Base-by-base conservation (phyloP, 108 stramenopile species). In the Cyclotella sp. region DNA sequence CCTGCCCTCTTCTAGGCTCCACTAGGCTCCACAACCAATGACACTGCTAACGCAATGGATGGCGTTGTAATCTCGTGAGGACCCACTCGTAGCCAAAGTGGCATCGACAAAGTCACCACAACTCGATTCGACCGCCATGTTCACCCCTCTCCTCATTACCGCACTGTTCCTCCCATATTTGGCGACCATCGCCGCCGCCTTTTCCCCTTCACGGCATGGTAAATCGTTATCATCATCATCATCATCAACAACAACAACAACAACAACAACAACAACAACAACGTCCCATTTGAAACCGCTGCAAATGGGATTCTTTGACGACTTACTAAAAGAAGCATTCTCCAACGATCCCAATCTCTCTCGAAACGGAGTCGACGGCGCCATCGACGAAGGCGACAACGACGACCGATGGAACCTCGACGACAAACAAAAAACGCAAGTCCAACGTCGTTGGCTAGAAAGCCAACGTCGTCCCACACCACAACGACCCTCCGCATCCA, bases 401-500 rank as follows among this genome's bases (percentile, higher is more conserved):
- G 78, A 74, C 19, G 63, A 66, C 57, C 39, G 65, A 10, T 65
- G 69, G 11, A 42, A 30, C 30, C 57, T 70, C 24, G 15, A 11
- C 26, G 14, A 15, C 15, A 27, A 21, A 27, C 59, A 66, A 59
- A 72, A 85, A 57, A 91, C 90, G 0, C 89, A 85, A 41, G 87
- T 89, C 16, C 93, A 93, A 77, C 65, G 79, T 58, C 74, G 81
- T 54, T 93, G 92, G 90, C 44, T 90, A n/a, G 77, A 90, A 63
- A 67, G 68, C 11, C 84, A 88, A 77, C 47, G 43, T 18, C 43
- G 27, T 39, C 54, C 75, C 59, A 59, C 51, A 70, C n/a, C 51
- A 24, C 10, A 39, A 59, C 34, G 6, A 34, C 34, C 34, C 34
- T 34, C 34, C 34, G 47, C 6, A 19, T 21, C 24, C 3, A 16